A percentile compares a stretch with the other conserved stretches of the same genome.
phyloP scores from a whole-genome alignment of 768 basidiomycete genomes.

The Krasilnikovozyma curviuscula region DNA sequence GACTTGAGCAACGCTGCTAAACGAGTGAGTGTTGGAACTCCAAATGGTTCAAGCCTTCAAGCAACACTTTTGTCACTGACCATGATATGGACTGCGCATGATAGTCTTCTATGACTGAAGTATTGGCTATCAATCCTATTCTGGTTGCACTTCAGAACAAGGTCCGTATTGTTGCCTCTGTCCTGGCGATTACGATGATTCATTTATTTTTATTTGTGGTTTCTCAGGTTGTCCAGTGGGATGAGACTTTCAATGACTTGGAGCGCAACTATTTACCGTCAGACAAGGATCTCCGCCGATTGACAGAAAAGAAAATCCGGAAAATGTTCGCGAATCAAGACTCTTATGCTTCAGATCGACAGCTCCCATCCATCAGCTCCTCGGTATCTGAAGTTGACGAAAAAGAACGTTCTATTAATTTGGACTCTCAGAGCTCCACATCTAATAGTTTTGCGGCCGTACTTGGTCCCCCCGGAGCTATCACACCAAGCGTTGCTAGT shows the following conservation, averaged over 20 bases:
- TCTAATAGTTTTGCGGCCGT: too few species aligned
- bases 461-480: too few species aligned
- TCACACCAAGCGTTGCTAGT: too few species aligned
- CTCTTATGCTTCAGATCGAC: slow-evolving; percentile 20
- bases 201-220: too few species aligned
- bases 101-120: slow-evolving; percentile 58
- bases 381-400: slow-evolving; percentile 23
- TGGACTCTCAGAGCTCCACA: too few species aligned
- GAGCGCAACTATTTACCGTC: slow-evolving; percentile 32
- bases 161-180: too few species aligned
- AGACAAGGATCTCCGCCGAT: slow-evolving; percentile 34
- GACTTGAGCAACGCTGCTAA: slow-evolving; percentile 60
- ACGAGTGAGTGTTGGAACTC: slow-evolving; percentile 30
- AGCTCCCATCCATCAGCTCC: slow-evolving; percentile 15
- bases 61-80: too few species aligned
- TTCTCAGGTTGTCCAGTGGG: slow-evolving; percentile 98
- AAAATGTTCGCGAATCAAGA: slow-evolving; percentile 27
- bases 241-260: slow-evolving; percentile 29
- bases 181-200: too few species aligned
- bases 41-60: too few species aligned
- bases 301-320: slow-evolving; percentile 20
- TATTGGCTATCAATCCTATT: slow-evolving; percentile 66
- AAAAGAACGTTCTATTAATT: too few species aligned
- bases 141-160: slow-evolving; percentile 75
- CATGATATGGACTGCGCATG: too few species aligned